Conservation (phyloP, 306 rosid genomes). For the Casuarina glauca region DNA sequence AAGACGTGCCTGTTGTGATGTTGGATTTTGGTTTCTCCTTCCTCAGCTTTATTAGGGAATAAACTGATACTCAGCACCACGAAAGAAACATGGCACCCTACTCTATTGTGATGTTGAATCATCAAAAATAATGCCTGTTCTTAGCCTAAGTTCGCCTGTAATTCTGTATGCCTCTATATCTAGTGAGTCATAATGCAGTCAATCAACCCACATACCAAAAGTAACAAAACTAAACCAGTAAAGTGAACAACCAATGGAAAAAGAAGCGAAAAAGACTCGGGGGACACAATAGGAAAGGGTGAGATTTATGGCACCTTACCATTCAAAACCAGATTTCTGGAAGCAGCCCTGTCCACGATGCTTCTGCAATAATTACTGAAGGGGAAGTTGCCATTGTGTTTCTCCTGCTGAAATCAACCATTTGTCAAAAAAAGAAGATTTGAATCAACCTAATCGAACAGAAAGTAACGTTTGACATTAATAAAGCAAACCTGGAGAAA, state of each 20-base stretch:
- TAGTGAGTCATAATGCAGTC: not conserved
- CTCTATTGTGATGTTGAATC: not conserved
- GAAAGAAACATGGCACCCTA: too few species aligned
- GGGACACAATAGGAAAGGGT: slow-evolving; percentile 16
- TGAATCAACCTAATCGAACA: not conserved
- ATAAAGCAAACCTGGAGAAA: slow-evolving; percentile 76
- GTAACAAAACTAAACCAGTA: not conserved
- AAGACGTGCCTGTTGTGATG: too few species aligned
- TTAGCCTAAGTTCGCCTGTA: not conserved
- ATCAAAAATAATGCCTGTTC: not conserved
- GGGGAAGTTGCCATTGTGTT: slow-evolving; percentile 47
- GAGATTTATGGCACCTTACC: slow-evolving; percentile 53
- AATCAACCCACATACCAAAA: not conserved
- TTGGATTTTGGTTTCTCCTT: not conserved
- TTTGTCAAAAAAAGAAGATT: not conserved
- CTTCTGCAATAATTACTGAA: slow-evolving; percentile 78
- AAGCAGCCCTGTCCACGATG: slow-evolving; percentile 68
- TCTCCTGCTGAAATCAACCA: slow-evolving; percentile 60
- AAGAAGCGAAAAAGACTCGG: not conserved
- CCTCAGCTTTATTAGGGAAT: not conserved
- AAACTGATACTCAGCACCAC: not conserved
- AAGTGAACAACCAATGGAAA: not conserved
- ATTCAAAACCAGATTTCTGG: slow-evolving; percentile 51
- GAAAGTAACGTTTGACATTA: not conserved
- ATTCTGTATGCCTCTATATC: not conserved